A percentile compares a stretch with the other conserved stretches of the same genome.
These are phyloP conservation scores for Geotrichum citri-aurantii DNA, from an alignment of 1,139 yeast species.

Conservation along the genomic window DNA sequence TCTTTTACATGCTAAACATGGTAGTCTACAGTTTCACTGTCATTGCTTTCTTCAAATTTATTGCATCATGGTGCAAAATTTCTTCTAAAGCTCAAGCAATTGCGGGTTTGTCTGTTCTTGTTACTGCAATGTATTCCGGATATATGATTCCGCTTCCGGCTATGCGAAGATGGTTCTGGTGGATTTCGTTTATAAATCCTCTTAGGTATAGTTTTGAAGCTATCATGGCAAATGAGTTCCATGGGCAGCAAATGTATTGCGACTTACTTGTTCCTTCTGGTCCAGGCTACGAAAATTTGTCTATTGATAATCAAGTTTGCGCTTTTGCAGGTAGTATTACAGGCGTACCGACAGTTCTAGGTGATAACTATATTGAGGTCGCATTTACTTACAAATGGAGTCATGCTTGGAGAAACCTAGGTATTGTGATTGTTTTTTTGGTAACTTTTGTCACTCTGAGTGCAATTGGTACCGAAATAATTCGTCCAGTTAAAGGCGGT, in stretches of 20 bases:
- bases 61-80: slow-evolving; percentile 51
- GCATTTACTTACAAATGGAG: slow-evolving; percentile 36
- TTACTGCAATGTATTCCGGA: slow-evolving; percentile 31
- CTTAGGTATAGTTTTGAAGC: slow-evolving; percentile 44
- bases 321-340: slow-evolving; percentile 38
- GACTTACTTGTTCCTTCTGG: slow-evolving; percentile 33
- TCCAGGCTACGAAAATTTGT: slow-evolving; percentile 35
- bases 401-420: slow-evolving; percentile 39
- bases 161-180: slow-evolving; percentile 49
- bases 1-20: slow-evolving; percentile 36
- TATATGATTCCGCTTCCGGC: slow-evolving; percentile 45
- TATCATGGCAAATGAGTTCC: slow-evolving; percentile 44
- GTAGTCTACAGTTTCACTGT: slow-evolving; percentile 39
- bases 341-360: slow-evolving; percentile 40
- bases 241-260: slow-evolving; percentile 40
- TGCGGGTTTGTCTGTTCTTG: slow-evolving; percentile 46
- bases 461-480: slow-evolving; percentile 35
- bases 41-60: slow-evolving; percentile 53
- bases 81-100: slow-evolving; percentile 56
- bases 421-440: slow-evolving; percentile 35
- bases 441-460: slow-evolving; percentile 35
- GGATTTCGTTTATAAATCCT: slow-evolving; percentile 47
- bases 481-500: slow-evolving; percentile 37
- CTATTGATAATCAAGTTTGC: slow-evolving; percentile 40
- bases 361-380: slow-evolving; percentile 38